Percentiles rank a stretch among this genome's conserved stretches.
Evolutionary conservation across 805 yeast species (phyloP).

Genomic region (Metschnikowia continentalis): DNA sequence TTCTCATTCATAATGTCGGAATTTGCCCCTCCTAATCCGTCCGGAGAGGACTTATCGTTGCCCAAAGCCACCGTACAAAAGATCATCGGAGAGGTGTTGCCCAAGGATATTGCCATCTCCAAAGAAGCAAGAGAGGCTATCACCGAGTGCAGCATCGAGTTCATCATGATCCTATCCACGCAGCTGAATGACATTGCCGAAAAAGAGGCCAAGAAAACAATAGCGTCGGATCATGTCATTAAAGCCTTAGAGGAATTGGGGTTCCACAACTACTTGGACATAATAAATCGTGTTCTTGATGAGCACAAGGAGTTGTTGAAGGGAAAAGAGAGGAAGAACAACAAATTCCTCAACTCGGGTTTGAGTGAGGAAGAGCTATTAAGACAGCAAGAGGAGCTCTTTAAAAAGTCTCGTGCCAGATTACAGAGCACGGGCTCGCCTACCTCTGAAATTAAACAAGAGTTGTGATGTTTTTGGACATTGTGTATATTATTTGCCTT

Average conservation of each 20-base stretch:
- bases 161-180: constrained; percentile 89
- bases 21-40: constrained; percentile 27
- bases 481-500: constrained; percentile 14
- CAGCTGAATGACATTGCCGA: constrained; percentile 96
- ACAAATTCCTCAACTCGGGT: constrained; percentile 91
- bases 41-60: constrained; percentile 39
- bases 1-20: constrained; percentile 30
- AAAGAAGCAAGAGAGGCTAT: constrained; percentile 93
- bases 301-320: constrained; percentile 88
- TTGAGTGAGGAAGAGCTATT: constrained; percentile 87
- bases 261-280: constrained; percentile 77
- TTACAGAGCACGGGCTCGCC: constrained; percentile 38
- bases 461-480: constrained; percentile 6
- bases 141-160: constrained; percentile 94
- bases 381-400: constrained; percentile 88
- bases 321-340: constrained; percentile 84
- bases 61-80: constrained; percentile 91
- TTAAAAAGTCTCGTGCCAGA: constrained; percentile 70
- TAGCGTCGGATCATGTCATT: constrained; percentile 92
- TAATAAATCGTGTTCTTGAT: constrained; percentile 69
- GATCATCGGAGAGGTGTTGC: constrained; percentile 84
- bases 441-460: constrained; percentile 13
- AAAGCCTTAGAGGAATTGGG: constrained; percentile 86
- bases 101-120: constrained; percentile 81
- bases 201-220: constrained; percentile 91